Base-by-base conservation (phyloP, 163 green algal species). In the Picocystis sp. region DNA sequence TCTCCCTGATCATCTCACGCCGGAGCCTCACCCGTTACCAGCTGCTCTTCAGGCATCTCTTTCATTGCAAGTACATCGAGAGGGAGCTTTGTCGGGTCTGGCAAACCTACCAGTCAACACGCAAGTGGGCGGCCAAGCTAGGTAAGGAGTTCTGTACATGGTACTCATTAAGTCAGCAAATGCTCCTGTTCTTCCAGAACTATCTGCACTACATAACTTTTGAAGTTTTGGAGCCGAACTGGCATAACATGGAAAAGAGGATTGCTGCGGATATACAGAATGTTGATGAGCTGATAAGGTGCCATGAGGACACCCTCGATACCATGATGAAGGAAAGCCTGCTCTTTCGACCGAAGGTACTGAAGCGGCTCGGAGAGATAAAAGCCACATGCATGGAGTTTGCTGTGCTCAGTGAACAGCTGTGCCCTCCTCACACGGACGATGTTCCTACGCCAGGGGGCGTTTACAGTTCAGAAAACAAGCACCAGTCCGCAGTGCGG, bases 211-310 rank as follows among this genome's bases (percentile, higher is more conserved):
- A 71, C 57, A 48, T 71, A 41, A 63, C 58, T 21, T 61, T 60
- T 45, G 66, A 75, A 43, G 60, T 71, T 15, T 22, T 73, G 34
- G 65, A 73, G 47, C 60, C 60, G 3, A 61, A 65, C 41, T 73
- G 60, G 60, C 22, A 58, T 17, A 15, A 19, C 8, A 50, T 72
- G 44, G 59, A 67, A 38, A 50, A 56, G 29, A 45, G 47, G 44
- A 9, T 67, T 11, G 11, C 21, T 14, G 5, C 8, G 29, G 38
- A 45, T 11, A 43, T 61, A 17, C 19, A 10, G 10, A 61, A 38
- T 19, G 48, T 65, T 22, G 65, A 73, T 52, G 65, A 68, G 23
- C 22, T 66, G 53, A 64, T 64, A 9, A 17, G 0, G 25, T 11
- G n/a, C 11, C 66, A 74, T 52, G 62, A 64, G 5, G 22, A 43